Evolutionary conservation across 2,329 filamentous ascomycete genomes (phyloP), one percentile per base, ranked within the genome.

Genomic region (Pseudocercospora pini-densiflorae): DNA sequence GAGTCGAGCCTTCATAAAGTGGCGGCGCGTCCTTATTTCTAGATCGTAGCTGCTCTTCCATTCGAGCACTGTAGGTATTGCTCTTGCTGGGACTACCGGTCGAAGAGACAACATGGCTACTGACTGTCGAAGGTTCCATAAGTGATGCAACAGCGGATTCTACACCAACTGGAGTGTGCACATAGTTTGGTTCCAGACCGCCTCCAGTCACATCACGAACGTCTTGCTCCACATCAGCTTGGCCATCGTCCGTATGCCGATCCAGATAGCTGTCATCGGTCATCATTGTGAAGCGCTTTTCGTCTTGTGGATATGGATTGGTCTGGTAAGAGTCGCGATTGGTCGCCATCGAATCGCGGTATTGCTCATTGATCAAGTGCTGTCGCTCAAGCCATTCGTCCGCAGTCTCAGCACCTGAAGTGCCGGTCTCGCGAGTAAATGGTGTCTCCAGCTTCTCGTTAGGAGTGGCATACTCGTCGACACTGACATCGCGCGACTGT

Each of bases 71-170:
- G 62, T 76, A 73, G 29, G 70, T 72, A 59, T 72, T 70, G 21
- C 63, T 51, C 63, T 73, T 74, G 29, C 64, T 51, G 16, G 70
- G 61, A 66, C 71, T 72, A 51, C 66, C 63, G 60, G 68, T 55
- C n/a, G 72, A 72, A 21, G 75, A 76, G 7, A 65, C 54, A 62
- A 71, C 55, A 61, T 71, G 70, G 61, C 75, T 77, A 68, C 81
- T 94, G 61, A 97, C 77, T 12, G 90, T 87, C 1, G 93, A 96
- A 0, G 93, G 94, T 19, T 93, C 92, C 72, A 95, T 90, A 6
- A 98, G 83, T 16, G 94, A 97, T 7, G 94, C 94, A 10, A 98
- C 94, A 9, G 91, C 92, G 14, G 94, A 97, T 78, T 97, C 94
- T 0, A 97, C 89, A 1, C 87, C 92, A 36, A 89, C 76, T 1